A percentile compares a stretch with the other conserved stretches of the same genome.
Conservation (phyloP, 1,284 basidiomycete genomes). For the Sutorius eximius region DNA sequence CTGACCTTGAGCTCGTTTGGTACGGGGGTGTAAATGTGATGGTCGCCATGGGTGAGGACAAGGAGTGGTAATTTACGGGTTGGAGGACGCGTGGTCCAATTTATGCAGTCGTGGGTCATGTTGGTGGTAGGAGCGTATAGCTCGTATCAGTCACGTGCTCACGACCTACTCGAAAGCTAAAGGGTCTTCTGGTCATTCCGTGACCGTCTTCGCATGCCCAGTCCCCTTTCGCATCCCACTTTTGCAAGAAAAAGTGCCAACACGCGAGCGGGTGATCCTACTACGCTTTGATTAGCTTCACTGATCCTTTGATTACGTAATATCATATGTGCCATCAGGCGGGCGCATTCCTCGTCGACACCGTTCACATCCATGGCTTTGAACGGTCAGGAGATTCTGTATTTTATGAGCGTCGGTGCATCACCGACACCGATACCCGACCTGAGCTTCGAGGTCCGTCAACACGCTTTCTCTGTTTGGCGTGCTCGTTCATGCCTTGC, state of each 20-base stretch:
- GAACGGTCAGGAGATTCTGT: constrained; percentile 17
- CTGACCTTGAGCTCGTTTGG: constrained; percentile 24
- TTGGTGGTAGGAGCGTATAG: background rate
- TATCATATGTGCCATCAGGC: constrained; percentile 11
- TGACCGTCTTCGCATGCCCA: background rate
- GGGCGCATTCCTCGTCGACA: background rate
- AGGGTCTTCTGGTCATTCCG: background rate
- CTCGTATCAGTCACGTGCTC: constrained; percentile 15
- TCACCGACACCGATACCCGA: constrained; percentile 15
- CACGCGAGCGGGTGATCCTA: too few species aligned
- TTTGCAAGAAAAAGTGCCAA: too few species aligned
- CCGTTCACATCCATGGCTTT: constrained; percentile 10
- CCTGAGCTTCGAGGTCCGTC: constrained; percentile 32
- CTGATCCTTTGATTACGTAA: too few species aligned
- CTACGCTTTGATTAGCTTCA: too few species aligned
- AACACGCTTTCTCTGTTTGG: background rate
- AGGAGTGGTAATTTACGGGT: constrained; percentile 22
- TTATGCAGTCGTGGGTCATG: constrained; percentile 29
- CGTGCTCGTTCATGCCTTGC: background rate
- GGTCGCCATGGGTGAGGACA: constrained; percentile 17
- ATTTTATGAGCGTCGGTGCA: constrained; percentile 32
- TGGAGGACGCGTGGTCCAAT: constrained; percentile 26
- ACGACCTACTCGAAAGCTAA: background rate
- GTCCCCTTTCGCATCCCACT: background rate
- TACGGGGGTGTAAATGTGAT: constrained; percentile 22